Evolutionary conservation across 306 rosid genomes (phyloP).

Genomic region (Gastrolobium bilobum): DNA sequence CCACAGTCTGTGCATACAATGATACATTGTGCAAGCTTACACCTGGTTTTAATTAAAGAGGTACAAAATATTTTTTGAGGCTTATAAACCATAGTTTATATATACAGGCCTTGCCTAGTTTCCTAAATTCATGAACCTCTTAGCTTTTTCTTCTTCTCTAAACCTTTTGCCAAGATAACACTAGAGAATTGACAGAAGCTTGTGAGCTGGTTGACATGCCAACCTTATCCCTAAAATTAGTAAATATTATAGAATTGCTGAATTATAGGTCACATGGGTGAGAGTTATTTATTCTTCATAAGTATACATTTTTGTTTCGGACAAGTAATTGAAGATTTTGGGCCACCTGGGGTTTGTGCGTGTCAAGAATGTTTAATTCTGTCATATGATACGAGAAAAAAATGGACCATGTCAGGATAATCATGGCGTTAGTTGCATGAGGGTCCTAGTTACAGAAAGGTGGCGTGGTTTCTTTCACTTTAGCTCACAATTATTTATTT

Average conservation of each 20-base stretch:
- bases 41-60: conserved; percentile 6
- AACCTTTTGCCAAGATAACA: background rate
- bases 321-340: conserved; percentile 3
- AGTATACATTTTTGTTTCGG: background rate
- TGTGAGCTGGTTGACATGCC: conserved; percentile 26
- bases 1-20: background rate
- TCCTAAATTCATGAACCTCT: conserved; percentile 16
- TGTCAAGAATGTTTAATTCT: background rate
- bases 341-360: background rate
- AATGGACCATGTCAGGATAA: conserved; percentile 36
- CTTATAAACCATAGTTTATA: background rate
- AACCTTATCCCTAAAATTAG: conserved; percentile 16
- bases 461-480: background rate
- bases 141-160: conserved; percentile 19
- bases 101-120: background rate
- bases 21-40: background rate
- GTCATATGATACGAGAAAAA: conserved; percentile 35
- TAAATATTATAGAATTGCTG: background rate
- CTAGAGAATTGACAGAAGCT: background rate
- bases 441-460: conserved; percentile 22
- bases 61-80: background rate
- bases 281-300: background rate
- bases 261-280: background rate
- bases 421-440: conserved; percentile 45
- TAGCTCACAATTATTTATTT: conserved; percentile 19